A percentile compares a stretch with the other conserved stretches of the same genome.
These are phyloP conservation scores for Oidiodendron maius DNA, from an alignment of 495 filamentous ascomycete genomes.

Conservation along the genomic window DNA sequence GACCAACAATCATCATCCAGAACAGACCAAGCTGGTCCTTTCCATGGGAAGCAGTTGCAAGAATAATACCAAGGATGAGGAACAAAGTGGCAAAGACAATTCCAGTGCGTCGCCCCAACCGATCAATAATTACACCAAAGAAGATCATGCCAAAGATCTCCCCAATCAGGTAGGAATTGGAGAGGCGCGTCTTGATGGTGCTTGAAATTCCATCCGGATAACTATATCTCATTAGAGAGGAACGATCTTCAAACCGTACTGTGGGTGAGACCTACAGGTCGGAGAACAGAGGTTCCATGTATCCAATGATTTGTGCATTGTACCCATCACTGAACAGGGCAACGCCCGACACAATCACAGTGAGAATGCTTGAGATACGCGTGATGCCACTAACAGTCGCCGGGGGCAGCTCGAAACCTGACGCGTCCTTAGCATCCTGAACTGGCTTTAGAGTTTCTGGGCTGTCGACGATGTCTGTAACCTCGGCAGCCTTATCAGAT, in stretches of 20 bases:
- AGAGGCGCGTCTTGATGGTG: conserved; percentile 35
- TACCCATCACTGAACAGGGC: conserved; percentile 40
- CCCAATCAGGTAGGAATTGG: conserved; percentile 47
- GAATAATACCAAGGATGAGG: conserved; percentile 44
- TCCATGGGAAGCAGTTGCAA: conserved; percentile 43
- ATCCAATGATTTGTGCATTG: conserved; percentile 37
- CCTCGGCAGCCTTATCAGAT: neutral
- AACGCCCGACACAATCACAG: conserved; percentile 30
- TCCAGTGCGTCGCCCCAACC: conserved; percentile 42
- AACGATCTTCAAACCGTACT: too few relatives aligned
- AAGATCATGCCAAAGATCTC: conserved; percentile 40
- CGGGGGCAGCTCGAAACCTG: neutral
- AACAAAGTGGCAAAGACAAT: conserved; percentile 42
- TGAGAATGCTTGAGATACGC: conserved; percentile 20
- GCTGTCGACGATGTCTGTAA: neutral
- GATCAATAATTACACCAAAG: conserved; percentile 44
- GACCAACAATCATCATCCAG: conserved; percentile 48
- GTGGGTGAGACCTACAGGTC: conserved; percentile 26
- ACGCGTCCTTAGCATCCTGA: neutral
- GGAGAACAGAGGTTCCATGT: conserved; percentile 35
- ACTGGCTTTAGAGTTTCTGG: neutral
- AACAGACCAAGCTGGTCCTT: conserved; percentile 39
- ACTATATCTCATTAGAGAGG: neutral
- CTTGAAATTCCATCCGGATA: conserved; percentile 6
- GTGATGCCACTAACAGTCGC: conserved; percentile 22